These are phyloP conservation scores for Periconia sp. DNA, from an alignment of 2,329 filamentous ascomycete species.

Conservation along the genomic window DNA sequence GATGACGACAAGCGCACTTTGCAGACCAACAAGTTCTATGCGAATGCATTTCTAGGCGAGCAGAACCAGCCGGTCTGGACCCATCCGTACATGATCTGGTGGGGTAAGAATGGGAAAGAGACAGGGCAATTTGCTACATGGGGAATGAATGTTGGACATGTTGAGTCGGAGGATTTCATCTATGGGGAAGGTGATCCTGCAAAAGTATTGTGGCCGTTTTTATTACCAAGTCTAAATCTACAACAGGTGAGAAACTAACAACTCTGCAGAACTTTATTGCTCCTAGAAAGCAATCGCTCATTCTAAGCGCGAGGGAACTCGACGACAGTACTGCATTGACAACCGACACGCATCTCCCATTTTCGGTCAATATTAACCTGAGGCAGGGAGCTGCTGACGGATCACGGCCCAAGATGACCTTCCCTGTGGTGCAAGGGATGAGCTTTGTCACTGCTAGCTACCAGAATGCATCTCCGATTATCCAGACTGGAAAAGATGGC, in stretches of 20 bases:
- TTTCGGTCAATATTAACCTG: conserved; percentile 73
- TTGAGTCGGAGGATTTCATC: conserved; percentile 70
- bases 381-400: conserved; percentile 57
- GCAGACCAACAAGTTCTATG: conserved; percentile 73
- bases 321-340: conserved; percentile 63
- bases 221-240: background rate
- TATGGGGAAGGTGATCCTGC: conserved; percentile 60
- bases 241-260: background rate
- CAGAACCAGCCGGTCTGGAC: conserved; percentile 75
- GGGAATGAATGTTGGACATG: conserved; percentile 80
- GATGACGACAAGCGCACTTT: conserved; percentile 54
- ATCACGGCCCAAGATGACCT: conserved; percentile 69
- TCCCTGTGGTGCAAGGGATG: conserved; percentile 90
- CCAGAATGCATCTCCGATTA: conserved; percentile 69
- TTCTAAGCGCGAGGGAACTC: conserved; percentile 80
- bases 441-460: conserved; percentile 83
- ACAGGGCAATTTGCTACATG: conserved; percentile 63
- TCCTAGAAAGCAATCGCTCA: conserved; percentile 81
- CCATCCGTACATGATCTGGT: conserved; percentile 62
- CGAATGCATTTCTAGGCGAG: conserved; percentile 78
- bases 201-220: conserved; percentile 14
- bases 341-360: conserved; percentile 59
- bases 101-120: conserved; percentile 54
- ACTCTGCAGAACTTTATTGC: conserved; percentile 70
- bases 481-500: conserved; percentile 70